Base-by-base conservation (phyloP, 106 monocot genomes). In the Gastrodia elata region DNA sequence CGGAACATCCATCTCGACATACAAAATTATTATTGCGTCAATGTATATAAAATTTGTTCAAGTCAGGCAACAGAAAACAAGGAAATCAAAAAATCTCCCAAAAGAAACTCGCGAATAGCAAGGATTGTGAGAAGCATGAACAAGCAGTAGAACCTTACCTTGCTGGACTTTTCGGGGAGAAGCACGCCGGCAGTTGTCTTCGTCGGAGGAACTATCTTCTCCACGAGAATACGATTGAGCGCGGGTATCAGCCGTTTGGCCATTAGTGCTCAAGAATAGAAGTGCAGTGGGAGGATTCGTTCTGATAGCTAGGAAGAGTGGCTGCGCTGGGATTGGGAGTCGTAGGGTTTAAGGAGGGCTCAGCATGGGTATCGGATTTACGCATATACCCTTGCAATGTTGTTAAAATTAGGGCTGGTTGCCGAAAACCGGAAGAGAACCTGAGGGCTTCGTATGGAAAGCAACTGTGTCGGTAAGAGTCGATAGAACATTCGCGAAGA, bases 121-220 rank as follows among this genome's bases (percentile, higher is more conserved):
- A 9, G 22, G 3, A 22, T 52, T 22, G 22, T 52, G 7, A 22
- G 22, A 52, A 52, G 5, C 6, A 22, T 18, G 52, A 32, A 14
- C 16, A 1, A 0, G 61, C 28, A 32, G n/a, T 61, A 11, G 26
- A 32, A 61, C 5, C 26, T 30, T 72, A 84, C 84, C 84, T 84
- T 80, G 74, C 70, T 41, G 52, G 70, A 80, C 70, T 84, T 84
- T 74, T 84, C 84, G 10, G 84, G 84, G 32, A 80, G 84, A 33
- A 84, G 48, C 70, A 80, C 80, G 39, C 84, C 84, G 4, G 77
- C 30, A 57, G 16, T 70, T 39, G 84, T 84, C 80, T 84, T 84
- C 28, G 84, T 76, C 0, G 84, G 80, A 16, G 80, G 84, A 8
- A 84, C 77, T 59, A 84, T 74, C 80, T 84, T 84, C 80, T 84